Evolutionary conservation across 2,329 filamentous ascomycete species (phyloP).

Genomic region (Nannizzia gypsea): DNA sequence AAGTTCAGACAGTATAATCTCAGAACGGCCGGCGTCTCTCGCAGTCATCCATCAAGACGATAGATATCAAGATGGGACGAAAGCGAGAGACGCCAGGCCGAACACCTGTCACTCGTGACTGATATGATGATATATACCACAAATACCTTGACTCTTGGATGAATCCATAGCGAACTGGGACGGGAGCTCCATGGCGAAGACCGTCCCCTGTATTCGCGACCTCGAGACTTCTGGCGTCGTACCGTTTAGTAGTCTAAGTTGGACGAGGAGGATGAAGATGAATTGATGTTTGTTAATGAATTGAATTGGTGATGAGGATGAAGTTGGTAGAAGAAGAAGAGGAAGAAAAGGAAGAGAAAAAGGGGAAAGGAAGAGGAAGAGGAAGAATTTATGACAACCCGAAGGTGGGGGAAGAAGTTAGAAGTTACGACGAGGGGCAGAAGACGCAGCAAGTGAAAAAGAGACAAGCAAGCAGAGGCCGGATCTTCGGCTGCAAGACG

Average conservation of each 20-base stretch:
- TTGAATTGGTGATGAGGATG: background rate
- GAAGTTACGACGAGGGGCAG: background rate
- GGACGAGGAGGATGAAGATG: background rate
- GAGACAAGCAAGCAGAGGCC: background rate
- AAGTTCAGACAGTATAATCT: slow-evolving; percentile 73
- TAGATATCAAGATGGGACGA: slow-evolving; percentile 7
- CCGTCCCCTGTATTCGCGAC: slow-evolving; percentile 4
- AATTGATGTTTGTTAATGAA: background rate
- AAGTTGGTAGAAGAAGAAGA: background rate
- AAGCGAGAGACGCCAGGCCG: slow-evolving; percentile 14
- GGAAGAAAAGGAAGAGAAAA: background rate
- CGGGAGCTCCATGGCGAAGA: background rate
- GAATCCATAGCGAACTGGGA: slow-evolving; percentile 19
- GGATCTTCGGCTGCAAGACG: background rate
- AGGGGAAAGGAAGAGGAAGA: background rate
- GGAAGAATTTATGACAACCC: background rate
- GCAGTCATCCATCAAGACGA: background rate
- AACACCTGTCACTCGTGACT: slow-evolving; percentile 37
- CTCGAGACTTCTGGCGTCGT: slow-evolving; percentile 4
- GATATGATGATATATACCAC: slow-evolving; percentile 26
- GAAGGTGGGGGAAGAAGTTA: background rate
- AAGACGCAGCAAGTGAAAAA: background rate
- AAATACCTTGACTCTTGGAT: slow-evolving; percentile 33
- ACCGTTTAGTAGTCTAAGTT: background rate
- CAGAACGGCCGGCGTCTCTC: slow-evolving; percentile 41